Base-by-base conservation (phyloP, 306 rosid genomes). In the Dalbergia cultrata region DNA sequence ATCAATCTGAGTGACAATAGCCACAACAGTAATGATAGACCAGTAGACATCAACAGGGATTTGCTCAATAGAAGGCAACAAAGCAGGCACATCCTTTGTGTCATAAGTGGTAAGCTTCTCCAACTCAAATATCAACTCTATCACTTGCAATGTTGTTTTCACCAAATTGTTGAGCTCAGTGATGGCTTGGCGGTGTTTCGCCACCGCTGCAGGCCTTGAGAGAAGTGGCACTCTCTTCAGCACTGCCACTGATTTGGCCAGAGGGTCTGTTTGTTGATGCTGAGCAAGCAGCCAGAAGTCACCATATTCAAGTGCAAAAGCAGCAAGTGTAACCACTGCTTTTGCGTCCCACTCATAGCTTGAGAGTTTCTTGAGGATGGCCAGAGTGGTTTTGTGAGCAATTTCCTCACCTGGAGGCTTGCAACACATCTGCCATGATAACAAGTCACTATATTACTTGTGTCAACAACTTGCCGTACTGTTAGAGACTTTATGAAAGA, bases 41-140 rank as follows among this genome's bases (percentile, higher is more conserved):
- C 92, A 88, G 19, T 83, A 90, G 8, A 83, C 91, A 75, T 86
- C 87, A 52, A 82, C 84, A 0, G 92, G 89, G 64, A 84, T 71
- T 44, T 84, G 87, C 50, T 80, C 82, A 26, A 84, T 8, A 8
- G 85, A 89, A 1, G 44, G 17, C 4, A 74, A 50, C 76, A 90
- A 65, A 4, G 71, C 87, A 0, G 91, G 91, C 8, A 89, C 89
- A 12, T 87, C 87, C 66, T 59, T 78, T 0, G 85, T 65, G 57
- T 80, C 74, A 35, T 79, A 74, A 7, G 7, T 6, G 0, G 85
- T 66, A 22, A 82, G 85, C 56, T 76, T 82, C 39, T 78, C 85
- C 44, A 85, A 56, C 81, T 80, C 78, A 54, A 78, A 66, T 52
- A 90, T 62, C 76, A 76, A 45, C 66, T 75, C 81, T 9, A 88